Conservation (phyloP, 1,139 yeast species). For the Meyerozyma guilliermondii region DNA sequence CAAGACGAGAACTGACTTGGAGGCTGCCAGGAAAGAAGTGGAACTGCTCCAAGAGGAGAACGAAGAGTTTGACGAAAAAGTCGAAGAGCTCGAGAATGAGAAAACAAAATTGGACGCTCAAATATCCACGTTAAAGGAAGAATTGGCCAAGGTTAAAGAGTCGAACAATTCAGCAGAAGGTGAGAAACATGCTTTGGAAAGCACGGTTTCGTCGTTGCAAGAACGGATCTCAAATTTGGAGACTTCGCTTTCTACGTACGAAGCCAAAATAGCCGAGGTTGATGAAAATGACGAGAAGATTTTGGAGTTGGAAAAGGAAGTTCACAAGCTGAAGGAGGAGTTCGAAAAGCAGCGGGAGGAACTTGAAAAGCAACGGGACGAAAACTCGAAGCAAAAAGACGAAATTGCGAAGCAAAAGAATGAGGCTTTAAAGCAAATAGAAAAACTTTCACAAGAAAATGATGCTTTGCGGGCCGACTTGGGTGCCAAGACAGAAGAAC, state of each 20-base stretch:
- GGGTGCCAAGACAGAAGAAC: too few species aligned
- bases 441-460: too few species aligned
- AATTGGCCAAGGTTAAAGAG: conserved; percentile 7
- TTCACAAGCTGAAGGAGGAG: not conserved
- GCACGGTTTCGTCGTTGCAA: not conserved
- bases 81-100: conserved; percentile 5
- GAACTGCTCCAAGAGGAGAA: conserved; percentile 2
- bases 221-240: not conserved
- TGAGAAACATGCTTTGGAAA: not conserved
- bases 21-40: conserved; percentile 4
- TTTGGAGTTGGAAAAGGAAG: not conserved
- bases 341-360: too few species aligned
- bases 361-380: too few species aligned
- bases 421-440: too few species aligned
- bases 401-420: too few species aligned
- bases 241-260: not conserved
- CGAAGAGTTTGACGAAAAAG: conserved; percentile 4
- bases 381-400: too few species aligned
- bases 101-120: conserved; percentile 6
- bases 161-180: not conserved
- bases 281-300: not conserved
- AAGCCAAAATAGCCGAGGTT: not conserved
- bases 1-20: conserved; percentile 8
- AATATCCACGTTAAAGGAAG: conserved; percentile 7
- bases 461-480: too few species aligned